Evolutionary conservation across 2,329 filamentous ascomycete genomes (phyloP).

Genomic region (Tolypocladium guangdongense): DNA sequence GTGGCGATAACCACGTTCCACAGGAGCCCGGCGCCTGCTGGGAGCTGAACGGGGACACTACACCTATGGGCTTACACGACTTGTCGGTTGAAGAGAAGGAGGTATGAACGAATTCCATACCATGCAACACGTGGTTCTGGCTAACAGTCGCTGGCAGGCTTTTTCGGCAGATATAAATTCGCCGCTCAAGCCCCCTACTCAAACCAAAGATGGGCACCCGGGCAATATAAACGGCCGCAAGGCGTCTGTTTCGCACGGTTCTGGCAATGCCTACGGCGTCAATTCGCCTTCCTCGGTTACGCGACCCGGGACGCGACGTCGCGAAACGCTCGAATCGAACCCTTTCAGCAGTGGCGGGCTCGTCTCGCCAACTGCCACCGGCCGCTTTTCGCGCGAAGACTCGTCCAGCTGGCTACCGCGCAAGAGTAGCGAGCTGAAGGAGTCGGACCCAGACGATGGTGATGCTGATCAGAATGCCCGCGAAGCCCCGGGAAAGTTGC

Average conservation of each 20-base stretch:
- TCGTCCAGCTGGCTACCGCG: slow-evolving; percentile 45
- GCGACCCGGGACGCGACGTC: slow-evolving; percentile 66
- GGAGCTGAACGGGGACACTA: slow-evolving; percentile 60
- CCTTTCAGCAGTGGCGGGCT: slow-evolving; percentile 41
- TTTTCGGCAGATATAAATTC: slow-evolving; percentile 88
- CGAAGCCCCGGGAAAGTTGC: slow-evolving; percentile 20
- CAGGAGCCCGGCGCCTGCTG: slow-evolving; percentile 88
- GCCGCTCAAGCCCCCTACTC: slow-evolving; percentile 72
- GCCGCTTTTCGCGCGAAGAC: slow-evolving; percentile 54
- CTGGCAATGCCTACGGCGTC: slow-evolving; percentile 53
- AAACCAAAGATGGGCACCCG: slow-evolving; percentile 55
- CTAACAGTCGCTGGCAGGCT: slow-evolving; percentile 36
- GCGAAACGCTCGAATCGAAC: slow-evolving; percentile 68
- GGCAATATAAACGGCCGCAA: slow-evolving; percentile 62
- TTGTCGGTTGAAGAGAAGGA: slow-evolving; percentile 54
- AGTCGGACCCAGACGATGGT: slow-evolving; percentile 43
- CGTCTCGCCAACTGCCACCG: slow-evolving; percentile 49
- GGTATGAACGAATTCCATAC: slow-evolving; percentile 22
- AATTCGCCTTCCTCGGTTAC: slow-evolving; percentile 61
- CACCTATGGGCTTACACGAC: slow-evolving; percentile 62
- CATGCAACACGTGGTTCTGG: not conserved
- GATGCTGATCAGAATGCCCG: slow-evolving; percentile 23
- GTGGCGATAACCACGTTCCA: slow-evolving; percentile 59
- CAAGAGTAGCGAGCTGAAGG: slow-evolving; percentile 42
- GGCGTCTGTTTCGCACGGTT: slow-evolving; percentile 66